These are phyloP conservation scores for Gossypium arboreum DNA, from an alignment of 345 rosid species.

Conservation along the genomic window DNA sequence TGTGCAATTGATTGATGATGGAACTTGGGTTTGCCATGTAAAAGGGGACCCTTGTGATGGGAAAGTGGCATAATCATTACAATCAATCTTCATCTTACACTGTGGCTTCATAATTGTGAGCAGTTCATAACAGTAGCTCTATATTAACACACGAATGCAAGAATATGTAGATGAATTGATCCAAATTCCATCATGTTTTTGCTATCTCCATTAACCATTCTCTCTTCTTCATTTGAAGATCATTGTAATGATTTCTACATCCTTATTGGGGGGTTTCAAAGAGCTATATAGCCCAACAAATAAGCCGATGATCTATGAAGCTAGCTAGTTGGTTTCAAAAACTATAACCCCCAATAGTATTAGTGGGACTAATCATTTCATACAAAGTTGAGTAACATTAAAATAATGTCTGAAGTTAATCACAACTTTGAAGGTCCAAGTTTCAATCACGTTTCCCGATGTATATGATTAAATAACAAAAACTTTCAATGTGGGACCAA, in stretches of 20 bases:
- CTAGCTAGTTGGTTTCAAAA: neutral
- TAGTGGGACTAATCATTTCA: slow-evolving; percentile 32
- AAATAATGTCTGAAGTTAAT: slow-evolving; percentile 20
- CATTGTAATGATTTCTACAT: too few species aligned
- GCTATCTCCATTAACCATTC: too few species aligned
- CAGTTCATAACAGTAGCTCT: neutral
- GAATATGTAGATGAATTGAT: neutral
- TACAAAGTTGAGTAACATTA: slow-evolving; percentile 5
- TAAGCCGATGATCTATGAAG: neutral
- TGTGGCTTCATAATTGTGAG: neutral
- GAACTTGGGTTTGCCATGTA: slow-evolving; percentile 1
- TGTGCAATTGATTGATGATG: neutral
- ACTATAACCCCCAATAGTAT: neutral
- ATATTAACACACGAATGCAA: neutral
- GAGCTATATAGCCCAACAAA: neutral
- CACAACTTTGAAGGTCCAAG: slow-evolving; percentile 28
- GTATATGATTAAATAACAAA: slow-evolving; percentile 17
- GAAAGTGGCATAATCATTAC: slow-evolving; percentile 24
- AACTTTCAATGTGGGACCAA: slow-evolving; percentile 24
- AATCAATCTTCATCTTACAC: neutral
- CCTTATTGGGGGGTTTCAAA: too few species aligned
- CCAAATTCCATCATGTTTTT: too few species aligned
- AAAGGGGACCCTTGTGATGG: slow-evolving; percentile 5
- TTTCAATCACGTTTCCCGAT: slow-evolving; percentile 25
- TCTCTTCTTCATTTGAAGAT: too few species aligned